Percentiles rank a stretch among this genome's conserved stretches.
These are phyloP conservation scores for Vitis amurensis DNA, from an alignment of 164 flowering plant species.

Conservation along the genomic window DNA sequence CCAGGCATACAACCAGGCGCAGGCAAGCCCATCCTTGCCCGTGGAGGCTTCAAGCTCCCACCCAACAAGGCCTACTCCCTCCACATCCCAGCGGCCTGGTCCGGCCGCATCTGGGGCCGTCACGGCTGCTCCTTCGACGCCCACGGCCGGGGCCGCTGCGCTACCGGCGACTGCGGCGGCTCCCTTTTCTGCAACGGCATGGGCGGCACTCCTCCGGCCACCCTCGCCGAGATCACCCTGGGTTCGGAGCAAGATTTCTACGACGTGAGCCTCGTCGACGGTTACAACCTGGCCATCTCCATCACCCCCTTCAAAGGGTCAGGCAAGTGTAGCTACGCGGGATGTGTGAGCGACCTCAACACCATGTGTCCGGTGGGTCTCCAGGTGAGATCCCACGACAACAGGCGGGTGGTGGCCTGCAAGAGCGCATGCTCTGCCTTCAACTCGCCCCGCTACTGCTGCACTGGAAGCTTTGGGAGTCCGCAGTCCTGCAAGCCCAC, in stretches of 20 bases:
- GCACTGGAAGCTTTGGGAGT: conserved; percentile 77
- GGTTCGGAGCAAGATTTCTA: conserved; percentile 79
- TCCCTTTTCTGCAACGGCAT: conserved; percentile 72
- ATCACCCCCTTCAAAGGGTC: conserved; percentile 60
- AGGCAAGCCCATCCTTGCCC: conserved; percentile 70
- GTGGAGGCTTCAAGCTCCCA: conserved; percentile 77
- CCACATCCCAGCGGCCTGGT: conserved; percentile 68
- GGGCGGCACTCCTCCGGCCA: conserved; percentile 93
- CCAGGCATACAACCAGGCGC: conserved; percentile 87
- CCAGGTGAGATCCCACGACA: conserved; percentile 62
- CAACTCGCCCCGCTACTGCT: conserved; percentile 82
- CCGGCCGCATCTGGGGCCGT: conserved; percentile 97
- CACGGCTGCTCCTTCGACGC: conserved; percentile 81
- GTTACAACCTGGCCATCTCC: conserved; percentile 81
- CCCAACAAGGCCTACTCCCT: conserved; percentile 62
- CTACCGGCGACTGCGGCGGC: conserved; percentile 94
- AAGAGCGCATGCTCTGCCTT: conserved; percentile 92
- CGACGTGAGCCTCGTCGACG: conserved; percentile 94
- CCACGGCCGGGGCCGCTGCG: conserved; percentile 69
- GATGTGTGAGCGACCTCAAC: conserved; percentile 89
- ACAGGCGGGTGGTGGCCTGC: conserved; percentile 70
- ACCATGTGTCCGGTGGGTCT: conserved; percentile 82
- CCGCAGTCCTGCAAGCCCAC: conserved; percentile 92
- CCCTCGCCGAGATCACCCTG: conserved; percentile 87
- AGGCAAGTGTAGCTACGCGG: conserved; percentile 78